Evolutionary conservation across 495 filamentous ascomycete species (phyloP), one percentile per base, ranked within the genome.

Genomic region (Usnea hakonensis): DNA sequence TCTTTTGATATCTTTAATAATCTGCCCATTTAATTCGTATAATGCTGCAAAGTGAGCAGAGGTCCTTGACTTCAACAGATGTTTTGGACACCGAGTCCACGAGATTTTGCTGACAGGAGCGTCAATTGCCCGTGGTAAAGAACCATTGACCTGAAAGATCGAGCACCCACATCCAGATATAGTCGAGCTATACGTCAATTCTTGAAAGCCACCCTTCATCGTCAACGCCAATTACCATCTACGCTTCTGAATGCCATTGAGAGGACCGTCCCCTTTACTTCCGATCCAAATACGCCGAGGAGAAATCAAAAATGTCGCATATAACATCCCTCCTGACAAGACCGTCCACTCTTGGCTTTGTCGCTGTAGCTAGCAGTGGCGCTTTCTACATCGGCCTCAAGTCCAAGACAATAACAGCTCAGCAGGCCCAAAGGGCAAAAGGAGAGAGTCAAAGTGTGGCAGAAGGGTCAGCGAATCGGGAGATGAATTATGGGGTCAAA

Each of bases 341-440:
- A 21, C 64, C 64, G 14, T 61, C 64, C 32, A 65, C 57, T 14
- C 59, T 70, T 19, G 54, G 64, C 17, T 30, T 64, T 23, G 16
- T 70, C 30, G 67, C 59, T 13, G 41, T 70, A 21, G 57, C 37
- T 41, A 40, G 63, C 56, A 69, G 61, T 30, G 68, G 59, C 55
- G 60, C 55, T 38, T 61, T 70, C 61, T 69, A 66, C 59, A 23
- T 69, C 9, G 67, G 68, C n/a, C 38, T 70, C 13, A 70, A 70
- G 52, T 66, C 59, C 2, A 54, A 57, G 19, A 69, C 62, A 6
- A 37, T 65, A 11, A 61, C 50, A 7, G 61, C 55, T 0, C 46
- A 54, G 14, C 16, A 46, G 21, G 48, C 36, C 16, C 48, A 48
- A 21, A 44, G 36, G 41, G 41, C 9, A 7, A 28, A 8, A 16